Conservation (phyloP, 495 filamentous ascomycete genomes). For the Penicillium cinerascens region DNA sequence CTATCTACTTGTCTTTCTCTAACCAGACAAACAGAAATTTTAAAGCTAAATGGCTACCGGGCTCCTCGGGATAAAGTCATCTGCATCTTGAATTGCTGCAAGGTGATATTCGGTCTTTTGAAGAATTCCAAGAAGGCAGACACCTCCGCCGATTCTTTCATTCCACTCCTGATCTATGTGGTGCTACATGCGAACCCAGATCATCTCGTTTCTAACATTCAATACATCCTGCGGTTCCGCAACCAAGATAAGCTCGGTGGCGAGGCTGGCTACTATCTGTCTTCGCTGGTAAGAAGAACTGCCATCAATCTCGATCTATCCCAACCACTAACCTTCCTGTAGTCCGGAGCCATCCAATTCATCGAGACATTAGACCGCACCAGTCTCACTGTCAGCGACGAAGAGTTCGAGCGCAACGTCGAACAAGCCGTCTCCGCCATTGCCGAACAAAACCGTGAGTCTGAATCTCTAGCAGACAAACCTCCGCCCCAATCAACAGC, state of each 20-base stretch:
- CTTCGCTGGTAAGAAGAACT: constrained; percentile 66
- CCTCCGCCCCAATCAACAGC: constrained; percentile 14
- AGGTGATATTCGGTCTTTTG: constrained; percentile 97
- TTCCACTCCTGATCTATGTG: constrained; percentile 93
- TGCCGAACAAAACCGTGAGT: constrained; percentile 74
- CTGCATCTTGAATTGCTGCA: constrained; percentile 97
- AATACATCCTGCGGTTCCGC: constrained; percentile 94
- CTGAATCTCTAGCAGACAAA: constrained; percentile 57
- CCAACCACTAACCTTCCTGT: constrained; percentile 10
- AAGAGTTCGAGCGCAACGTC: constrained; percentile 92
- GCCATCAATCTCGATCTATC: neutral
- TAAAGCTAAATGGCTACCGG: constrained; percentile 94
- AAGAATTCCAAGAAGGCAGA: constrained; percentile 83
- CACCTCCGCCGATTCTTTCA: constrained; percentile 92
- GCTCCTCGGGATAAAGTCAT: constrained; percentile 98
- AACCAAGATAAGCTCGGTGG: constrained; percentile 96
- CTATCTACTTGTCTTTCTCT: constrained; percentile 18
- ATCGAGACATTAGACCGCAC: constrained; percentile 95
- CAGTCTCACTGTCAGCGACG: constrained; percentile 85
- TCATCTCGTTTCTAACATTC: constrained; percentile 93
- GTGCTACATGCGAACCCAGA: constrained; percentile 92
- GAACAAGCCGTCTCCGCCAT: constrained; percentile 96
- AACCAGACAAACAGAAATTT: constrained; percentile 57
- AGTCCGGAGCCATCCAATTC: constrained; percentile 96
- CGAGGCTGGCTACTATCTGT: constrained; percentile 96